These are phyloP conservation scores for Verticillium nubilum DNA, from an alignment of 2,329 filamentous ascomycete genomes.

Conservation along the genomic window DNA sequence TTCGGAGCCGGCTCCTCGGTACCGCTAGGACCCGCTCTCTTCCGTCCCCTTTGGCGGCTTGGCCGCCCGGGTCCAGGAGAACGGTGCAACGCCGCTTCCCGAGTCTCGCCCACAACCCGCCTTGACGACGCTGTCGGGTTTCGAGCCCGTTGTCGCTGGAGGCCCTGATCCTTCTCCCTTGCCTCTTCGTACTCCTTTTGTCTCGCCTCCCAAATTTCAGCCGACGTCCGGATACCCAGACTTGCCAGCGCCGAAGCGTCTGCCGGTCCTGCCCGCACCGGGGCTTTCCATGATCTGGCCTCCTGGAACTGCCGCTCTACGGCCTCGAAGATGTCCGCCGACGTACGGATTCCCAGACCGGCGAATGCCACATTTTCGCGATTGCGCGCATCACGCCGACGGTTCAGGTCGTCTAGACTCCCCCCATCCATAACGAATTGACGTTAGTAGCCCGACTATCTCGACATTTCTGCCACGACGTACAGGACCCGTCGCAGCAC, in stretches of 20 bases:
- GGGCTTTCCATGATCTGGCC: not conserved
- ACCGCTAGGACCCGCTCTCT: not conserved
- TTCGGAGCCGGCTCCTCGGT: not conserved
- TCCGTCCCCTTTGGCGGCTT: not conserved
- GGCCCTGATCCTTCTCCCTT: not conserved
- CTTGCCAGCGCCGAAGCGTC: not conserved
- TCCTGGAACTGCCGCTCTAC: not conserved
- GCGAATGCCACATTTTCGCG: not conserved
- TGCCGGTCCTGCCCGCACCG: not conserved
- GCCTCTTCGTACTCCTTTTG: not conserved
- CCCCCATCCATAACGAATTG: not conserved
- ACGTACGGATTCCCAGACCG: not conserved
- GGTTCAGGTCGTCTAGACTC: not conserved
- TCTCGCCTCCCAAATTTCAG: not conserved
- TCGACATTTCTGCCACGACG: too few relatives aligned
- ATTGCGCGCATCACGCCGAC: not conserved
- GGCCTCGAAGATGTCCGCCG: not conserved
- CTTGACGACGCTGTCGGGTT: not conserved
- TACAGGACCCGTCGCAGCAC: too few relatives aligned
- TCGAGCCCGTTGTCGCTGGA: not conserved
- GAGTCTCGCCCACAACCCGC: not conserved
- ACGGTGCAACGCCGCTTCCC: not conserved
- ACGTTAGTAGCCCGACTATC: not conserved
- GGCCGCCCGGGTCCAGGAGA: not conserved
- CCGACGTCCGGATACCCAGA: not conserved